phyloP scores from a whole-genome alignment of 208 protist genomes.

The Leishmania turanica region DNA sequence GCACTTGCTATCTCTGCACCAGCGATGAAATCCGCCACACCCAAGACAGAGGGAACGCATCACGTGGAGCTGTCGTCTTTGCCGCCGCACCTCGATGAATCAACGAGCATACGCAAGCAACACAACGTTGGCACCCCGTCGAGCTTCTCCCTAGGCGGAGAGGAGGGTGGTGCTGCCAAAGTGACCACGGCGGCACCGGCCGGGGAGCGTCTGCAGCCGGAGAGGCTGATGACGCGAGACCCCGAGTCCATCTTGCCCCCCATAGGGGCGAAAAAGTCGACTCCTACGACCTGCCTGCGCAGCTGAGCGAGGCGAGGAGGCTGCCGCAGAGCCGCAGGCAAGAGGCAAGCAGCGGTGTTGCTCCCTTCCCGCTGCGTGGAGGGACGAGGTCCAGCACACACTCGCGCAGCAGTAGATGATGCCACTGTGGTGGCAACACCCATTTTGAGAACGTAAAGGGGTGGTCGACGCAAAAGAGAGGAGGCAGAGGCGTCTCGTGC shows the following conservation, averaged over 20 bases:
- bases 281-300: neutral
- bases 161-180: neutral
- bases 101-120: conserved; percentile 4
- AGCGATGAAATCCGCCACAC: conserved; percentile 4
- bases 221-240: conserved; percentile 14
- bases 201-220: conserved; percentile 17
- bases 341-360: neutral
- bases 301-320: neutral
- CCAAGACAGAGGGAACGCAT: neutral
- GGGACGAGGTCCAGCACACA: neutral
- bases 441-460: neutral
- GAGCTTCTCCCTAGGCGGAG: conserved; percentile 8
- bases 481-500: neutral
- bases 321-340: too few species aligned
- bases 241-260: conserved; percentile 26
- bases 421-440: neutral
- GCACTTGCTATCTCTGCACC: neutral
- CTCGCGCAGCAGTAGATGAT: neutral
- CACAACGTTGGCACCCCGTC: conserved; percentile 19
- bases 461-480: neutral
- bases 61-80: too few species aligned
- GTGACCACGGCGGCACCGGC: neutral
- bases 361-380: neutral
- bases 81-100: conserved; percentile 6
- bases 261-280: conserved; percentile 12